A percentile compares a stretch with the other conserved stretches of the same genome.
Conservation (phyloP, 2,329 filamentous ascomycete species). For the Stagonosporopsis cucurbitacearum region DNA sequence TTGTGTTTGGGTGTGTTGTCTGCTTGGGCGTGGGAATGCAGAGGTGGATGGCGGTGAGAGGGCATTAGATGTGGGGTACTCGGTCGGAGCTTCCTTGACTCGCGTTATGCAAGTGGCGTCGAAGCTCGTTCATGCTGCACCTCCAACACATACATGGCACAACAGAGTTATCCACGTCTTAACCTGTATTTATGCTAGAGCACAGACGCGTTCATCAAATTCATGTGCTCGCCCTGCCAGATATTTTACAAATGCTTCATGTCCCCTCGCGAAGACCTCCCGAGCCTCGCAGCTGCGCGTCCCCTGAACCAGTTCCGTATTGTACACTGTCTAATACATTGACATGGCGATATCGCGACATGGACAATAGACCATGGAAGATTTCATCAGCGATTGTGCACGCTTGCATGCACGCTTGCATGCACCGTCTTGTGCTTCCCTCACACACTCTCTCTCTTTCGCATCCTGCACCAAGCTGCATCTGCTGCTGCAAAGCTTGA, state of each 20-base stretch:
- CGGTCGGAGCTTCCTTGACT: slow-evolving; percentile 41
- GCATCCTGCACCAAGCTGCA: background rate
- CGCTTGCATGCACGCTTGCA: background rate
- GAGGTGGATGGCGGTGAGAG: slow-evolving; percentile 37
- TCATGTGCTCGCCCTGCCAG: slow-evolving; percentile 19
- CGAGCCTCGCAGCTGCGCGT: background rate
- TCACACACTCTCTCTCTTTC: background rate
- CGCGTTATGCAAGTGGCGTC: slow-evolving; percentile 30
- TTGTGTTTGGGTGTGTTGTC: slow-evolving; percentile 31
- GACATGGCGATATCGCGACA: slow-evolving; percentile 5
- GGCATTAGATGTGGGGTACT: slow-evolving; percentile 29
- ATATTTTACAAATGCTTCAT: slow-evolving; percentile 15
- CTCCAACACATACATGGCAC: slow-evolving; percentile 17
- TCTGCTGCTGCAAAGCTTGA: background rate
- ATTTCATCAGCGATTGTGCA: background rate
- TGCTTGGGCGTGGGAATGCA: slow-evolving; percentile 27
- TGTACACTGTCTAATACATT: slow-evolving; percentile 20
- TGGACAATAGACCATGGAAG: background rate
- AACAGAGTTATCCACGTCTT: slow-evolving; percentile 14
- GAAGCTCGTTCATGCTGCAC: slow-evolving; percentile 18
- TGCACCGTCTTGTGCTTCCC: background rate
- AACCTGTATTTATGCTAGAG: slow-evolving; percentile 14
- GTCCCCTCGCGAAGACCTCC: background rate
- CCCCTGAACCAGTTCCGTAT: slow-evolving; percentile 8
- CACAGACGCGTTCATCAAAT: slow-evolving; percentile 20